These are phyloP conservation scores for Pseudopyricularia javanii DNA, from an alignment of 2,329 filamentous ascomycete genomes.

Conservation along the genomic window DNA sequence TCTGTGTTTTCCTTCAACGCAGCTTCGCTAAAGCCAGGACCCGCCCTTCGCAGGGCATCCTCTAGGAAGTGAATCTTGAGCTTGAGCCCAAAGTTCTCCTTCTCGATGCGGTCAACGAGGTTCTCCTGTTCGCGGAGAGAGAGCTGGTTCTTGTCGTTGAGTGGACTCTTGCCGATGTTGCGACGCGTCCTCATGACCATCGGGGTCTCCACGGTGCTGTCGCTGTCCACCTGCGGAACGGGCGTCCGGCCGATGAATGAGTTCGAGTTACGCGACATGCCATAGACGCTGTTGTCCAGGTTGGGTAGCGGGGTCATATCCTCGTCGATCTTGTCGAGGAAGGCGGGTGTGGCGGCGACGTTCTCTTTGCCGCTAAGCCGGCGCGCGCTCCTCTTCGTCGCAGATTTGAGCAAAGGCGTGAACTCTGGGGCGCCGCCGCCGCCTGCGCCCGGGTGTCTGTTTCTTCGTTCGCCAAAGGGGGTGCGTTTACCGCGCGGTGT, in stretches of 20 bases:
- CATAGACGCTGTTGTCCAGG: constrained; percentile 61
- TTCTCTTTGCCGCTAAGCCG: constrained; percentile 50
- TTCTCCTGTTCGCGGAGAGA: constrained; percentile 91
- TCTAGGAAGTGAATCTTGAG: constrained; percentile 96
- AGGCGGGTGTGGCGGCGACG: constrained; percentile 55
- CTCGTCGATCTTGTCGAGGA: constrained; percentile 52
- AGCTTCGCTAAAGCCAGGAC: constrained; percentile 78
- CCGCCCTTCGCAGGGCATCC: constrained; percentile 75
- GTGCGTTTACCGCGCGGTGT: constrained; percentile 62
- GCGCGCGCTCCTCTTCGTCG: constrained; percentile 59
- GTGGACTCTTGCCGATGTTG: constrained; percentile 46
- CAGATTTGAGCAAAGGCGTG: constrained; percentile 80
- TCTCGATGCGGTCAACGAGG: constrained; percentile 90
- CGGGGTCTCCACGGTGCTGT: constrained; percentile 75
- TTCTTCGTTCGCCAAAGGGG: constrained; percentile 59
- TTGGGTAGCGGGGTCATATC: constrained; percentile 63
- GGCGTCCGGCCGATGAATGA: constrained; percentile 57
- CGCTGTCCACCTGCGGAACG: constrained; percentile 62
- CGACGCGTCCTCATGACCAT: constrained; percentile 54
- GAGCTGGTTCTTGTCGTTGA: constrained; percentile 80
- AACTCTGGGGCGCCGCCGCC: constrained; percentile 60
- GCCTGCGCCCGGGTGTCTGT: constrained; percentile 51
- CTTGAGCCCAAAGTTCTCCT: constrained; percentile 96
- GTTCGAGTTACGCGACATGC: constrained; percentile 51
- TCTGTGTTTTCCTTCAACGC: constrained; percentile 92